Base-by-base conservation (phyloP, 805 yeast genomes). In the Saturnispora bothae region DNA sequence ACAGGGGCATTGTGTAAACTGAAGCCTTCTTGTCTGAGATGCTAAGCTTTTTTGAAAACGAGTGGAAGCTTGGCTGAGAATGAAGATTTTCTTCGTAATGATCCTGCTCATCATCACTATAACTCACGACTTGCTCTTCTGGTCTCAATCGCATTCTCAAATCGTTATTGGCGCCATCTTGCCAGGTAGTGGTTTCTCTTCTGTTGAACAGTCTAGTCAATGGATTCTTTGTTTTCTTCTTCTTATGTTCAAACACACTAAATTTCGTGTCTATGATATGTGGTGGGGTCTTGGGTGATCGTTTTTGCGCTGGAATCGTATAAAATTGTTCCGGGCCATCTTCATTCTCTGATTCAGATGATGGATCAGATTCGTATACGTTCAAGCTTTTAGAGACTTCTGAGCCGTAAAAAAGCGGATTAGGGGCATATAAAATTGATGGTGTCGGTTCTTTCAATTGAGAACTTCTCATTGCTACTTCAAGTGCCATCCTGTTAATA, bases 251-350 rank as follows among this genome's bases (percentile, higher is more conserved):
- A 25, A 45, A 45, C 4, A 41, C 41, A 2, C 43, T 45, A 30
- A 33, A 28, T 35, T n/a, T 43, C 47, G 7, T 42, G 43, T 30
- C 43, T 45, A 23, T 41, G 14, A 6, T 43, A 43, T 28, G 38
- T 10, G 28, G 28, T 26, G 45, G 33, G 7, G 32, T 28, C 7
- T 19, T 30, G 17, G 9, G 12, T 13, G 19, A 8, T 12, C 12
- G 26, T 13, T 16, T 36, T 23, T 22, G 39, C 20, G 8, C 36
- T 20, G 40, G 23, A 22, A 39, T 39, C 3, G 36, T 33, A 25
- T 34, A 44, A 30, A 39, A 46, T 19, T 44, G 33, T n/a, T 39
- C n/a, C n/a, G n/a, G n/a, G n/a, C n/a, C n/a, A n/a, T n/a, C n/a
- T n/a, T n/a, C n/a, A n/a, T n/a, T n/a, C n/a, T n/a, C n/a, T n/a